Percentiles rank a stretch among this genome's conserved stretches.
These are phyloP conservation scores for Lichtheimia corymbifera DNA, from an alignment of 371 early-diverging fungal species.

Conservation along the genomic window DNA sequence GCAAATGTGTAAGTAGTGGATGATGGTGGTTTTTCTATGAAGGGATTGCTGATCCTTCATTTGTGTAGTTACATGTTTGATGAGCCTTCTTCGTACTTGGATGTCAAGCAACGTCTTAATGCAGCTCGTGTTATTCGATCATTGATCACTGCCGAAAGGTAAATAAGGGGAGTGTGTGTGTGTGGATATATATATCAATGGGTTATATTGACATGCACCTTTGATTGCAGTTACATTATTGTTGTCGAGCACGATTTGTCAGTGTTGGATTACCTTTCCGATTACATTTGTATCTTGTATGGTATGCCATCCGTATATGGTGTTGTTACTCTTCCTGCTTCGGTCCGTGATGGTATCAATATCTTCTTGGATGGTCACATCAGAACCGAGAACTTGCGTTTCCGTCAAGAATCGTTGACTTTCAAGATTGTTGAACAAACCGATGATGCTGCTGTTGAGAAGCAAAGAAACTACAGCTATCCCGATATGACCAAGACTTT, in stretches of 20 bases:
- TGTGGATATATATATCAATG: neutral
- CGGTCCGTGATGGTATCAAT: slow-evolving; percentile 99
- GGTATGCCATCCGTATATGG: slow-evolving; percentile 99
- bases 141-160: slow-evolving; percentile 68
- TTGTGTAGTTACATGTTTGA: slow-evolving; percentile 96
- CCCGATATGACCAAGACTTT: slow-evolving; percentile 86
- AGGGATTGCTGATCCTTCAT: neutral
- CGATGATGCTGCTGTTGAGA: slow-evolving; percentile 69
- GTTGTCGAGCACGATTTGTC: slow-evolving; percentile 99
- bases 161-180: slow-evolving; percentile 21
- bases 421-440: slow-evolving; percentile 89
- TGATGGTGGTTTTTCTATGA: neutral
- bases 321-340: slow-evolving; percentile 98
- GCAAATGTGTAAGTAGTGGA: slow-evolving; percentile 79
- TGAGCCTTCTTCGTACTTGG: slow-evolving; percentile 99
- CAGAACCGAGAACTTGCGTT: slow-evolving; percentile 99
- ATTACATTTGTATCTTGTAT: slow-evolving; percentile 99
- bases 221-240: slow-evolving; percentile 83
- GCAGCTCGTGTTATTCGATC: slow-evolving; percentile 96
- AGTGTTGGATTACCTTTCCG: slow-evolving; percentile 98
- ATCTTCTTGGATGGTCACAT: slow-evolving; percentile 99
- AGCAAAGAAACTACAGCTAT: slow-evolving; percentile 79
- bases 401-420: slow-evolving; percentile 96
- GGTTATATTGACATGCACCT: neutral
- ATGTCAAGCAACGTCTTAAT: slow-evolving; percentile 99